A percentile compares a stretch with the other conserved stretches of the same genome.
Conservation (phyloP, 2,329 filamentous ascomycete genomes). For the Ilyonectria sp. region DNA sequence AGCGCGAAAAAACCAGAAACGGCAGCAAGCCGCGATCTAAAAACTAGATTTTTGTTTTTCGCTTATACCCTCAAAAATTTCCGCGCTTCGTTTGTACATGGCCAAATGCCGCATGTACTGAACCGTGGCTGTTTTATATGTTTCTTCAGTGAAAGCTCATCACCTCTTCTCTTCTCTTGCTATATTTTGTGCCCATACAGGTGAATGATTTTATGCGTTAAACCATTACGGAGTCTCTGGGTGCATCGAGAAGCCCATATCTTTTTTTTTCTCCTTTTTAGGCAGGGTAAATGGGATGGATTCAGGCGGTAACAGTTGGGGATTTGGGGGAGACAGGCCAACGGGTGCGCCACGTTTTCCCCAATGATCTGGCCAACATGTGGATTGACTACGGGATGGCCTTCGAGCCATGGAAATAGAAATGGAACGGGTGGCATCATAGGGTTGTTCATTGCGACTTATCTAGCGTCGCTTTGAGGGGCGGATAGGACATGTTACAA, state of each 20-base stretch:
- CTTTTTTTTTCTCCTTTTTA: constrained; percentile 8
- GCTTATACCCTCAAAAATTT: constrained; percentile 27
- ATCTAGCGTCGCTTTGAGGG: constrained; percentile 17
- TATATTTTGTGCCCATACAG: constrained; percentile 7
- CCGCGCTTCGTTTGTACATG: constrained; percentile 26
- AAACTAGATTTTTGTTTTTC: constrained; percentile 42
- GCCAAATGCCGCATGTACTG: constrained; percentile 14
- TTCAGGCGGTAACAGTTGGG: not conserved
- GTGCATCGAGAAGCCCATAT: constrained; percentile 21
- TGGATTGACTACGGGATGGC: constrained; percentile 17
- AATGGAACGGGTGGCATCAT: not conserved
- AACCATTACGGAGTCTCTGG: constrained; percentile 30
- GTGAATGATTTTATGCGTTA: constrained; percentile 14
- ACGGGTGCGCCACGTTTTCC: not conserved
- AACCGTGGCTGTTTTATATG: constrained; percentile 15
- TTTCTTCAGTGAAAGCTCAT: not conserved
- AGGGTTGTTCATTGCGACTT: constrained; percentile 30
- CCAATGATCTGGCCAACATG: not conserved
- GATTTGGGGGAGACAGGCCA: not conserved
- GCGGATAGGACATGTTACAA: not conserved
- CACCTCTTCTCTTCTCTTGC: not conserved
- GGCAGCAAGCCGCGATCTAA: constrained; percentile 48
- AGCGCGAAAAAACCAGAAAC: constrained; percentile 63
- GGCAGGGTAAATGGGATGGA: constrained; percentile 5
- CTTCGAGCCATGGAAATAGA: constrained; percentile 16